Percentiles rank a stretch among this genome's conserved stretches.
phyloP scores from a whole-genome alignment of 179 eudicot genomes.

The Beta corolliflora region DNA sequence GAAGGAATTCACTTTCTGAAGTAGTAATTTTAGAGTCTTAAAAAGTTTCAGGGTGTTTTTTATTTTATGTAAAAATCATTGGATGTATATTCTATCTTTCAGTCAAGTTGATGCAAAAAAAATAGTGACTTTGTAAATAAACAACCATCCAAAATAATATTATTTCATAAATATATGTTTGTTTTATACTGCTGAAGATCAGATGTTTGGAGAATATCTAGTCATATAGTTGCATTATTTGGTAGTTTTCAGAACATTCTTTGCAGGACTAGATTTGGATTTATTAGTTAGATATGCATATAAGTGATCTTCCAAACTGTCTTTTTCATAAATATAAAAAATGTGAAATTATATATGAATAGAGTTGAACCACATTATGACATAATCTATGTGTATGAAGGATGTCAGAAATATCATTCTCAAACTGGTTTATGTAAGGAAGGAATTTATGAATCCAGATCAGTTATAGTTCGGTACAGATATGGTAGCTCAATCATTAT shows the following conservation, averaged over 20 bases:
- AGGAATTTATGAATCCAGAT: not conserved
- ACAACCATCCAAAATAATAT: conserved; percentile 17
- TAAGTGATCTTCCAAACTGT: not conserved
- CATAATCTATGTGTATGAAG: not conserved
- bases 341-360: not conserved
- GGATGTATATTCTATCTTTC: conserved; percentile 19
- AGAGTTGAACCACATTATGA: no score
- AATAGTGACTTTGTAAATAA: conserved; percentile 25
- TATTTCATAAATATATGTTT: not conserved
- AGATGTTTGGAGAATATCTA: not conserved
- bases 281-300: not conserved
- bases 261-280: not conserved
- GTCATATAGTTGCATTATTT: not conserved
- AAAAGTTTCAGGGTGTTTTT: not conserved
- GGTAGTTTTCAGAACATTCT: conserved; percentile 24
- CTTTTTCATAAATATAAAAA: not conserved
- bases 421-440: not conserved
- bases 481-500: not conserved
- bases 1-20: conserved; percentile 68
- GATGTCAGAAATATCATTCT: not conserved
- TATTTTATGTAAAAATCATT: conserved; percentile 1
- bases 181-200: not conserved
- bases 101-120: conserved; percentile 11
- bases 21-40: conserved; percentile 16
- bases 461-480: not conserved